These are phyloP conservation scores for Microbotryomycetes sp. DNA, from an alignment of 1,284 basidiomycete genomes.

Conservation along the genomic window DNA sequence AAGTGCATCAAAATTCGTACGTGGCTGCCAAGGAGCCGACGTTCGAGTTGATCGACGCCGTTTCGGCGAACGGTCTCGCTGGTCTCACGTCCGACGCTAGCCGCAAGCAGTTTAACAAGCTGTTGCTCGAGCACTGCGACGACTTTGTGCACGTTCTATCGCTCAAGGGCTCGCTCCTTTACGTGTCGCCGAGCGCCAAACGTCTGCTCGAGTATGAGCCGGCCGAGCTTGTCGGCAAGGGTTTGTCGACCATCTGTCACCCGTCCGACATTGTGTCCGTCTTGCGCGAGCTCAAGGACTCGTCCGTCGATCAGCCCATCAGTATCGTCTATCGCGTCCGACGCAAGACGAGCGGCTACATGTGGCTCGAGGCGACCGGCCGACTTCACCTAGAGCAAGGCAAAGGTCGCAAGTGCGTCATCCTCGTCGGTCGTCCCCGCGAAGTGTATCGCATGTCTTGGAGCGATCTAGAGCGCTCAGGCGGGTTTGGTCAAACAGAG, in stretches of 20 bases:
- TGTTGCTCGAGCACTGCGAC: slow-evolving; percentile 31
- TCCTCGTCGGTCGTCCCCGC: slow-evolving; percentile 67
- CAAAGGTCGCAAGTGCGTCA: slow-evolving; percentile 47
- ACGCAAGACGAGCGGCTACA: slow-evolving; percentile 57
- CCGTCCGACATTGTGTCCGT: slow-evolving; percentile 82
- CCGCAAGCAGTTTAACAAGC: slow-evolving; percentile 21
- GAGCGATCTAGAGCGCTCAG: slow-evolving; percentile 41
- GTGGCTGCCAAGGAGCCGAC: not conserved
- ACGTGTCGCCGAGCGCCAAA: slow-evolving; percentile 71
- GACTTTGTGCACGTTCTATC: slow-evolving; percentile 83
- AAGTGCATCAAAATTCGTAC: not conserved
- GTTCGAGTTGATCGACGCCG: not conserved
- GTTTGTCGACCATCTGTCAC: slow-evolving; percentile 71
- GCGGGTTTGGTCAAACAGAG: slow-evolving; percentile 32
- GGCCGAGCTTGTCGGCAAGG: slow-evolving; percentile 64
- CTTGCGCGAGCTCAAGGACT: slow-evolving; percentile 85
- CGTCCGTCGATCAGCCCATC: slow-evolving; percentile 45
- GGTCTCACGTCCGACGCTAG: slow-evolving; percentile 13
- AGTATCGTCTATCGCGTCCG: slow-evolving; percentile 71
- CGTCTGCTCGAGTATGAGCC: slow-evolving; percentile 43
- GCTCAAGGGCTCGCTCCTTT: slow-evolving; percentile 84
- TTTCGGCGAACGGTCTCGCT: slow-evolving; percentile 1
- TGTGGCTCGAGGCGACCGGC: slow-evolving; percentile 80
- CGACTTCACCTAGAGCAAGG: slow-evolving; percentile 52
- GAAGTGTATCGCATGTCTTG: slow-evolving; percentile 60